phyloP scores from a whole-genome alignment of 225 moss, liverwort and hornwort genomes.

The Straminergon stramineum region DNA sequence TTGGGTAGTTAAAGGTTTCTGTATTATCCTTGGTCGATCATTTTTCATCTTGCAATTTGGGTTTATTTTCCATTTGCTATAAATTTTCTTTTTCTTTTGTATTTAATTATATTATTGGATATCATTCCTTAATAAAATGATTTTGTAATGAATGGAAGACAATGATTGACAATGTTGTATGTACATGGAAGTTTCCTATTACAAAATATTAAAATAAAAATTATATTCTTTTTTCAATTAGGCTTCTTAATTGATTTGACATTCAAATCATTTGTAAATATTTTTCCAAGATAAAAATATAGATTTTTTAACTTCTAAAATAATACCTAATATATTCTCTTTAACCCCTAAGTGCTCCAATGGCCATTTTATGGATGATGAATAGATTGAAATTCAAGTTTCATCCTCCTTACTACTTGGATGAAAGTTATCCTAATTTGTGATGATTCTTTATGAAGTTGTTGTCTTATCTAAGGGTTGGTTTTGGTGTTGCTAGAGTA shows the following conservation, averaged over 20 bases:
- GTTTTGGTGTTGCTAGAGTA: no score
- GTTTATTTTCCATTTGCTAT: background rate
- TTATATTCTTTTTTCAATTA: background rate
- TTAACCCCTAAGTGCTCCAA: no score
- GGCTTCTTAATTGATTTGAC: background rate
- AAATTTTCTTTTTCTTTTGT: background rate
- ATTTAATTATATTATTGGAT: background rate
- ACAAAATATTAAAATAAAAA: background rate
- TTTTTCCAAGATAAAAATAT: background rate
- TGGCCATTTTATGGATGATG: no score
- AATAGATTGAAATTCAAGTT: no score
- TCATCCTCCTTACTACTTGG: no score
- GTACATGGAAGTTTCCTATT: accelerated
- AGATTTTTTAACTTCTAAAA: background rate
- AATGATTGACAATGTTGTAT: background rate
- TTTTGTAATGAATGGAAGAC: background rate
- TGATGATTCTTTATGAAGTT: no score
- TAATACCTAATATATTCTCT: background rate
- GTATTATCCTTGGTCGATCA: accelerated
- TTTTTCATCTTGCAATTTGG: background rate
- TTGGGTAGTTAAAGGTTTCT: accelerated
- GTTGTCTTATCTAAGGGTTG: no score
- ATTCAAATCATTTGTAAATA: accelerated
- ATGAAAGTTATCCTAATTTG: no score
- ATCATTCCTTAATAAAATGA: background rate